phyloP scores from a whole-genome alignment of 305 asterid genomes.

The Solanum hybrid region DNA sequence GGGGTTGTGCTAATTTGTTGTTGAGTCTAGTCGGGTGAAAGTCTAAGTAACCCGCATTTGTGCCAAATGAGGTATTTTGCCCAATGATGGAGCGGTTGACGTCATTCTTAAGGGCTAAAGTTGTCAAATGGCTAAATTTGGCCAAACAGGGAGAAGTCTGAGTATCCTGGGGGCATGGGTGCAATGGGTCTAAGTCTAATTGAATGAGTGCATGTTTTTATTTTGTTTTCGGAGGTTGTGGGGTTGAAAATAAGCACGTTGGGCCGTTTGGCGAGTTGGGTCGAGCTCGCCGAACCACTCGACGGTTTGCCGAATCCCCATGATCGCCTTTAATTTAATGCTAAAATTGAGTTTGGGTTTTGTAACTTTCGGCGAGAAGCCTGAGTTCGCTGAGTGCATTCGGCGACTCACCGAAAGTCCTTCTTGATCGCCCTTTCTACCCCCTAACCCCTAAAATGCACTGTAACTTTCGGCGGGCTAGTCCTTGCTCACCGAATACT shows the following conservation, averaged over 20 bases:
- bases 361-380: background rate
- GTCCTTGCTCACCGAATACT: background rate
- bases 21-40: background rate
- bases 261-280: background rate
- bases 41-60: background rate
- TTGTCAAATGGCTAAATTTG: background rate
- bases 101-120: background rate
- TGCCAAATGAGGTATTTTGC: background rate
- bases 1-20: background rate
- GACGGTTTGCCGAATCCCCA: background rate
- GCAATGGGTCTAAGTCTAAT: background rate
- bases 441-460: background rate
- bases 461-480: background rate
- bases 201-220: background rate
- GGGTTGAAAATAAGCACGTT: background rate
- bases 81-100: background rate
- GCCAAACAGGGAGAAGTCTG: background rate
- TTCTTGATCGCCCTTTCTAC: background rate
- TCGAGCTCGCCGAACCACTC: background rate
- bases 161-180: background rate
- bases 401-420: background rate
- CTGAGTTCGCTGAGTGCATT: background rate
- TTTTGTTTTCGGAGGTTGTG: no score
- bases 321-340: background rate
- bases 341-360: background rate